These are phyloP conservation scores for Neofusicoccum umdonicola DNA, from an alignment of 2,329 filamentous ascomycete genomes.

Conservation along the genomic window DNA sequence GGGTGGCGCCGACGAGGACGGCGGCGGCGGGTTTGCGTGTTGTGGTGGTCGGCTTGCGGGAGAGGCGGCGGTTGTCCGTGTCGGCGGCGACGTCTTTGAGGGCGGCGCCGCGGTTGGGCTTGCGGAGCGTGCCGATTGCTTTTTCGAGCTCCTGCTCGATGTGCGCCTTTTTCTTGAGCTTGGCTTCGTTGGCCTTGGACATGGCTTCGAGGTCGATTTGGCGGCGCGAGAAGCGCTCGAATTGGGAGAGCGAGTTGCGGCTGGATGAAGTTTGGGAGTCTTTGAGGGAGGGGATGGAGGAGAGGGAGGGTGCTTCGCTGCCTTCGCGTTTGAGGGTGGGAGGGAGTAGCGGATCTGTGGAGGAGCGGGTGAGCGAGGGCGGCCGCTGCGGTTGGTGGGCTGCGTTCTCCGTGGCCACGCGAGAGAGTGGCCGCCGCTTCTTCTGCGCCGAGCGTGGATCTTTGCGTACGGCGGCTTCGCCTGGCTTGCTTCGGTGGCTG, in stretches of 20 bases:
- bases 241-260: slow-evolving; percentile 38
- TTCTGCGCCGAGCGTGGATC: slow-evolving; percentile 37
- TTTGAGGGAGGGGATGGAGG: slow-evolving; percentile 48
- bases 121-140: slow-evolving; percentile 71
- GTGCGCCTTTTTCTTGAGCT: slow-evolving; percentile 62
- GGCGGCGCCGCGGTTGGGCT: slow-evolving; percentile 70
- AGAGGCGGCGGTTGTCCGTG: slow-evolving; percentile 48
- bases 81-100: slow-evolving; percentile 60
- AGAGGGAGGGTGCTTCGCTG: slow-evolving; percentile 56
- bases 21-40: slow-evolving; percentile 27
- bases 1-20: slow-evolving; percentile 45
- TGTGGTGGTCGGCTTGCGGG: slow-evolving; percentile 19
- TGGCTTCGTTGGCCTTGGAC: slow-evolving; percentile 54
- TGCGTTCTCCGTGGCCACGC: slow-evolving; percentile 58
- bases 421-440: slow-evolving; percentile 56
- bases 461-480: slow-evolving; percentile 29
- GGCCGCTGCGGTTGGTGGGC: slow-evolving; percentile 42
- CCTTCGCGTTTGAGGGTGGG: slow-evolving; percentile 66
- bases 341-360: slow-evolving; percentile 57
- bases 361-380: slow-evolving; percentile 66
- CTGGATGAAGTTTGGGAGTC: slow-evolving; percentile 34
- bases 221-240: slow-evolving; percentile 49
- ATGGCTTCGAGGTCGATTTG: slow-evolving; percentile 56
- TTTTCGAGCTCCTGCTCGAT: slow-evolving; percentile 70
- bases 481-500: slow-evolving; percentile 39